These are phyloP conservation scores for Lodderomyces elongisporus DNA, from an alignment of 1,139 yeast genomes.

Conservation along the genomic window DNA sequence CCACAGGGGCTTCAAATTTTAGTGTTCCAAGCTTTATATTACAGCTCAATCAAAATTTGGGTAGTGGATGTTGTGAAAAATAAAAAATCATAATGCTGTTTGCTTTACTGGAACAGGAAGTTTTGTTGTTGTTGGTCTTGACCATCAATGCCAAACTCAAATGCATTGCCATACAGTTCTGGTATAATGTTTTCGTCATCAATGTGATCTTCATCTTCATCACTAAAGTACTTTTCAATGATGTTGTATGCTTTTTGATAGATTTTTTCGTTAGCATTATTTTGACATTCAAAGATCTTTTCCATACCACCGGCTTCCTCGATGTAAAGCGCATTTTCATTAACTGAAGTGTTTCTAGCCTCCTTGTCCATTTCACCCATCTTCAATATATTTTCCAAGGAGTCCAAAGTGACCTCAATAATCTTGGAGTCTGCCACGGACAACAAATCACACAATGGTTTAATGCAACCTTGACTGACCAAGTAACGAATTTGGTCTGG, in stretches of 20 bases:
- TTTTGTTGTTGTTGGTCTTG: constrained; percentile 44
- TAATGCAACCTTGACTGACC: constrained; percentile 93
- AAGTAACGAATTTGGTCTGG: constrained; percentile 93
- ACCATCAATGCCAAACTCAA: constrained; percentile 72
- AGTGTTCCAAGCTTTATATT: no score
- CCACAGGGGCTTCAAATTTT: no score
- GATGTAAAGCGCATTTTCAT: constrained; percentile 84
- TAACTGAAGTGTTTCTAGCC: constrained; percentile 59
- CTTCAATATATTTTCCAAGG: constrained; percentile 86
- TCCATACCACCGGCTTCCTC: constrained; percentile 99
- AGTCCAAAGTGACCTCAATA: constrained; percentile 92
- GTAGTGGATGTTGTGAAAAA: no score
- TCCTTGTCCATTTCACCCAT: constrained; percentile 94
- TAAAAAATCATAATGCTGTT: no score
- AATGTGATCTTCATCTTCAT: constrained; percentile 74
- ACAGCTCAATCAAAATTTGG: no score
- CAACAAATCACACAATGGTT: constrained; percentile 91
- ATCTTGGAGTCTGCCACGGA: constrained; percentile 86
- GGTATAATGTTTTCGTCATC: constrained; percentile 82
- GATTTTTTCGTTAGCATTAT: constrained; percentile 84
- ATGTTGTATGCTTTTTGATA: constrained; percentile 87
- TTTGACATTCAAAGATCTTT: constrained; percentile 90
- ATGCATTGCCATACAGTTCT: constrained; percentile 75
- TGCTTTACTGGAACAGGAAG: constrained; percentile 38
- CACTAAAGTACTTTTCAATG: constrained; percentile 86